Conservation (phyloP, 2,329 filamentous ascomycete genomes). For the Fusarium setosum region DNA sequence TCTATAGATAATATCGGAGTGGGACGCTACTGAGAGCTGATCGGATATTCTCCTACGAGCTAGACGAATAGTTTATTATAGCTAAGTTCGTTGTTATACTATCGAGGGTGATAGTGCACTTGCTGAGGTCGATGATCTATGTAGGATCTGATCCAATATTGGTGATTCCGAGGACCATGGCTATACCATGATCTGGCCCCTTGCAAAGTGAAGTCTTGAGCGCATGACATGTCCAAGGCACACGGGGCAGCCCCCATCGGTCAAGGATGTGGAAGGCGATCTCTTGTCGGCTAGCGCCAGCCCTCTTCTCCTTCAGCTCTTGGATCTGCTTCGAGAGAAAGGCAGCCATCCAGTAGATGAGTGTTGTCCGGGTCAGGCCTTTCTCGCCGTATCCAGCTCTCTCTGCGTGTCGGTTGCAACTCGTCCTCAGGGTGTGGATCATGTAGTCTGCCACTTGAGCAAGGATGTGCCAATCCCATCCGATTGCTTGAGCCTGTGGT, state of each 20-base stretch:
- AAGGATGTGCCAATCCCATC: not conserved
- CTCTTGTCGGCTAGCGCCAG: not conserved
- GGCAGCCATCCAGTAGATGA: not conserved
- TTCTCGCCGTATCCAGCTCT: not conserved
- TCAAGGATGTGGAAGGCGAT: not conserved
- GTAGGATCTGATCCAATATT: not conserved
- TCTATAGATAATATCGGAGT: too few relatives aligned
- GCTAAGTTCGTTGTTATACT: too few relatives aligned
- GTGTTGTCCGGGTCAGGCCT: not conserved
- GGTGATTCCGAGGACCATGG: not conserved
- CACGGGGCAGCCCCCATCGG: not conserved
- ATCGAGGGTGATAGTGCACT: not conserved
- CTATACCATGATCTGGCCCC: not conserved
- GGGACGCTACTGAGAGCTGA: too few relatives aligned
- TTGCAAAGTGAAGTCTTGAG: not conserved
- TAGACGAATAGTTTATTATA: too few relatives aligned
- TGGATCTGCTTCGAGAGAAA: not conserved
- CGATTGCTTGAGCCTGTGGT: not conserved
- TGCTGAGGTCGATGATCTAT: not conserved
- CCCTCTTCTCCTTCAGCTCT: not conserved
- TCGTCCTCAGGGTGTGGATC: not conserved
- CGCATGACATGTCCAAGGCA: not conserved
- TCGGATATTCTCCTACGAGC: too few relatives aligned
- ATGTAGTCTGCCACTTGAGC: not conserved
- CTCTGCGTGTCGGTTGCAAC: not conserved